Evolutionary conservation across 2,329 filamentous ascomycete genomes (phyloP), one percentile per base, ranked within the genome.

Genomic region (Claviceps sorghi): DNA sequence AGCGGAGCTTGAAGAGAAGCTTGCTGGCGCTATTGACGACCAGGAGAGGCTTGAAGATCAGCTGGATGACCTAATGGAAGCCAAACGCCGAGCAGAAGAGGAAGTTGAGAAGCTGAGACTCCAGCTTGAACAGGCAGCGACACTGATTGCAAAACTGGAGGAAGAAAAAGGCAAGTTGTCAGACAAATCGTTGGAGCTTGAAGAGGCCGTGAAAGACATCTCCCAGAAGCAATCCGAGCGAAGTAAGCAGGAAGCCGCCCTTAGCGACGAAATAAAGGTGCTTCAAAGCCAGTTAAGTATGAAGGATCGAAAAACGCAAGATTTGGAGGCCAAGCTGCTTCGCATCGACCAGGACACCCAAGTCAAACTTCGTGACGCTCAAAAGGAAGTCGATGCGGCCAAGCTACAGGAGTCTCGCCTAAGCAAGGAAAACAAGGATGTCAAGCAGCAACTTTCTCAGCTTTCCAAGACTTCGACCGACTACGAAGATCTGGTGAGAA

Each of bases 1-100:
- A 68, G 78, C 82, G 11, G 91, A 98, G 64, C 77, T 99, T 4
- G 87, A 84, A 50, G 94, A 98, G 62, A 96, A 97, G 70, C 78
- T 99, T 30, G 80, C 88, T 40, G 91, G 87, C 41, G 91, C 91
- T 32, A 81, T 97, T 54, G 86, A 95, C 22, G 94, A 99, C 60
- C 91, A 97, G 65, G 91, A 97, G 64, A 83, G 84, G 51, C 77
- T 98, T 1, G 93, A 98, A 67, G 89, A 95, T 57, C 89, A 98
- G 64, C 75, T 98, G 2, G 93, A 98, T 64, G 84, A 84, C 54
- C 74, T 98, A 3, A 80, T 98, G 58, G 82, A 84, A 48, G 88
- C 89, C 10, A 96, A 95, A 69, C 95, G 90, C 68, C 83, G 82
- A 51, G 86, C 87, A 0, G 91, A 96, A 63, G 82, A 88, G 22